These are phyloP conservation scores for Metarhizium brunneum DNA, from an alignment of 2,329 filamentous ascomycete species.

Conservation along the genomic window DNA sequence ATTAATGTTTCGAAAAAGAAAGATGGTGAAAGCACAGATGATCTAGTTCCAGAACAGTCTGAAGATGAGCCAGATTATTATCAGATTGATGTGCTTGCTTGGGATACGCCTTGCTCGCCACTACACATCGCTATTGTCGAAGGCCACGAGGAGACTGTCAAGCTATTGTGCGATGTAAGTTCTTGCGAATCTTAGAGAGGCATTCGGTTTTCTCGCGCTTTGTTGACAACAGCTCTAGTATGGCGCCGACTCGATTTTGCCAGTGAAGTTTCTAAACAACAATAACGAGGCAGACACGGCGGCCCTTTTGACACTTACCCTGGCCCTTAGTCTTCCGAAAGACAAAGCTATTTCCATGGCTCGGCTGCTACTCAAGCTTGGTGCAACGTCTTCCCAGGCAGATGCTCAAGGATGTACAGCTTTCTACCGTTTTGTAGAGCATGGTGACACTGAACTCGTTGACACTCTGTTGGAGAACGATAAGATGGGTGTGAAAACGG, in stretches of 20 bases:
- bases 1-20: constrained; percentile 51
- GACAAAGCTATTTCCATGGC: constrained; percentile 58
- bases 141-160: constrained; percentile 61
- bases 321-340: constrained; percentile 56
- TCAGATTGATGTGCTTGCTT: constrained; percentile 68
- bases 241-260: constrained; percentile 67
- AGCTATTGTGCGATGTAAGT: constrained; percentile 52
- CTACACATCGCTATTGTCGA: constrained; percentile 71
- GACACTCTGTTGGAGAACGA: constrained; percentile 47
- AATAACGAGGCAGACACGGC: constrained; percentile 36
- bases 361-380: constrained; percentile 54
- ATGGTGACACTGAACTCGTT: constrained; percentile 36
- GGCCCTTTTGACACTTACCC: constrained; percentile 59
- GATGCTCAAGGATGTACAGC: constrained; percentile 56
- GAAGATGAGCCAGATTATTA: constrained; percentile 69
- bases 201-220: background rate
- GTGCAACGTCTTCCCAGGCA: constrained; percentile 65
- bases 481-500: constrained; percentile 48
- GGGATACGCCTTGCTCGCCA: constrained; percentile 66
- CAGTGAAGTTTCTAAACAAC: constrained; percentile 54
- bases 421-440: constrained; percentile 54
- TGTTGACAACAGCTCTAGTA: constrained; percentile 36
- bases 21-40: constrained; percentile 19
- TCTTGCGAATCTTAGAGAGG: background rate
- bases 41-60: constrained; percentile 41